Conservation (phyloP, 148 eudicot species). For the Suaeda aralocaspica region DNA sequence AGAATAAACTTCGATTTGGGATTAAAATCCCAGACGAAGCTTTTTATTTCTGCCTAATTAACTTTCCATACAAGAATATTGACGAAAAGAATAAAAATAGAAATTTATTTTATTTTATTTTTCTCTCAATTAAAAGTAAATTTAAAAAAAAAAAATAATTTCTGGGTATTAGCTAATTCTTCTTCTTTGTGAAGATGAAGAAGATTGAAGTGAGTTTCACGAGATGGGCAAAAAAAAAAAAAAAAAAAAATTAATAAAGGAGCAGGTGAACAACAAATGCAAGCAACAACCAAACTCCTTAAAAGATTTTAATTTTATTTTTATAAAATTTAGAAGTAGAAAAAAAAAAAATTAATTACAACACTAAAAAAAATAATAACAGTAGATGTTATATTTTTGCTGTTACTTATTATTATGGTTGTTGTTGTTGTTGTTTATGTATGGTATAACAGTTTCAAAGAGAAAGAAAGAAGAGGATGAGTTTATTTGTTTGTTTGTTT, state of each 20-base stretch:
- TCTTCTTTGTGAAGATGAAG: constrained; percentile 2
- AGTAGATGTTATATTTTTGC: neutral
- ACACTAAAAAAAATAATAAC: neutral
- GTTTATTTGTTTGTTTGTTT: too few species aligned
- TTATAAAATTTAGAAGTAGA: neutral
- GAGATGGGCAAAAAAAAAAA: neutral
- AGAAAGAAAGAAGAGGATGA: constrained; percentile 4
- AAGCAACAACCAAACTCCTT: constrained; percentile 4
- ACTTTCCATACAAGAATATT: constrained; percentile 15
- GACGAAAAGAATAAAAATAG: neutral
- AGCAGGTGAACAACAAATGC: constrained; percentile 23
- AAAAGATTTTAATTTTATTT: neutral
- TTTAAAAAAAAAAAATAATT: neutral
- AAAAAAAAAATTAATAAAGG: too few species aligned
- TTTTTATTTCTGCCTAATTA: neutral
- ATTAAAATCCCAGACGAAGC: constrained; percentile 11
- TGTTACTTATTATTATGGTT: too few species aligned
- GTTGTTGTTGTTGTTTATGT: too few species aligned
- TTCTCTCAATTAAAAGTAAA: neutral
- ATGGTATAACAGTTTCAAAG: neutral
- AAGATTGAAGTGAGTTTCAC: neutral
- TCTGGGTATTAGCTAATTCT: neutral
- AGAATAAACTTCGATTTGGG: constrained; percentile 13
- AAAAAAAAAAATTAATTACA: neutral
- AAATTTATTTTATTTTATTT: neutral